phyloP scores from a whole-genome alignment of 2,329 filamentous ascomycete species.

The Monilinia polystroma region DNA sequence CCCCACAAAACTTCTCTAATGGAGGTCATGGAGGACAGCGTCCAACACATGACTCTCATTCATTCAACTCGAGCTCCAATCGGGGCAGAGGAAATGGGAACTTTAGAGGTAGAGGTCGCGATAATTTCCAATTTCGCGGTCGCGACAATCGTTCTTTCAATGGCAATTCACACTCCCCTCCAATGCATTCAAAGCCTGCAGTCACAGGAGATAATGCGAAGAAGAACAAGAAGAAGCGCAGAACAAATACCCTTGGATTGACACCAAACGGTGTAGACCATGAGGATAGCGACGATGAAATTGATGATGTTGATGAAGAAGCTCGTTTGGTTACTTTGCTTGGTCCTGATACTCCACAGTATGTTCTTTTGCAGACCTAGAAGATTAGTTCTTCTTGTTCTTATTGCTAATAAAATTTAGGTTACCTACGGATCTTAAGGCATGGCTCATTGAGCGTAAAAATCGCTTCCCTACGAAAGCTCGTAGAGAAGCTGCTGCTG shows the following conservation, averaged over 20 bases:
- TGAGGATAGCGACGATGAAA: constrained; percentile 62
- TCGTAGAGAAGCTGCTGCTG: constrained; percentile 63
- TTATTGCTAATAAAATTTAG: constrained; percentile 36
- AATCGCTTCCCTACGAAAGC: constrained; percentile 78
- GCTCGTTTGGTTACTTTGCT: constrained; percentile 42
- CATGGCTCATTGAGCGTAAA: constrained; percentile 78
- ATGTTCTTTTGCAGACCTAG: constrained; percentile 35
- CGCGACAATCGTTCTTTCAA: constrained; percentile 38
- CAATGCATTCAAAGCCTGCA: constrained; percentile 31
- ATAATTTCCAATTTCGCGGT: constrained; percentile 44
- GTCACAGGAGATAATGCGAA: constrained; percentile 43
- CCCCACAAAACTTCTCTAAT: constrained; percentile 41
- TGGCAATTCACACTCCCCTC: constrained; percentile 23
- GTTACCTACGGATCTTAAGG: constrained; percentile 64
- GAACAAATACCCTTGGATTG: constrained; percentile 69
- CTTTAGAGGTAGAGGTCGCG: constrained; percentile 41
- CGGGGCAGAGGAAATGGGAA: constrained; percentile 45
- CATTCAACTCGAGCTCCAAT: constrained; percentile 42
- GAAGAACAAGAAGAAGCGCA: constrained; percentile 68
- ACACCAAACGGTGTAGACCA: constrained; percentile 54
- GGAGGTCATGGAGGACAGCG: constrained; percentile 35
- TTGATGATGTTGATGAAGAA: constrained; percentile 65
- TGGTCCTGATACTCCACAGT: constrained; percentile 41
- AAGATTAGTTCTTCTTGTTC: constrained; percentile 37
- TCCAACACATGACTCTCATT: constrained; percentile 40